Evolutionary conservation across 2,329 filamentous ascomycete genomes (phyloP).

Genomic region (Tolypocladium paradoxum): DNA sequence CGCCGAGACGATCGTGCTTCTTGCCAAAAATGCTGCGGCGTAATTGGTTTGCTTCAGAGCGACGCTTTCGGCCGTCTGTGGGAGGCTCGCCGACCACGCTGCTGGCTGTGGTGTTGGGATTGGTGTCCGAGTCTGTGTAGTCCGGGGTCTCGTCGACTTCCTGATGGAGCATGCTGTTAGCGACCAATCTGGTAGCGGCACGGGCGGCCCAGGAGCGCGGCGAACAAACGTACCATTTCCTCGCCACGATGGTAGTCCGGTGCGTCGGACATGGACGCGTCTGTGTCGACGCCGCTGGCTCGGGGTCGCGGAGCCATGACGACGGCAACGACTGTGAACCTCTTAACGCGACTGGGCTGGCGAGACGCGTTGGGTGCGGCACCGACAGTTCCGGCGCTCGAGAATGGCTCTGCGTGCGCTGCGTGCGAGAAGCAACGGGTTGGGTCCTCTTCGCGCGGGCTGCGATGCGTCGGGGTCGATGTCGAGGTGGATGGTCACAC

Average conservation of each 20-base stretch:
- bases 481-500: conserved; percentile 5
- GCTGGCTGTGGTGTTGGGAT: conserved; percentile 63
- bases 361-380: conserved; percentile 33
- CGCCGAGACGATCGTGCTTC: conserved; percentile 85
- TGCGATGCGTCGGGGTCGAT: neutral
- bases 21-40: conserved; percentile 88
- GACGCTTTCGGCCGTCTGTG: conserved; percentile 70
- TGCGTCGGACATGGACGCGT: conserved; percentile 54
- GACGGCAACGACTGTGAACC: conserved; percentile 19
- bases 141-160: conserved; percentile 56
- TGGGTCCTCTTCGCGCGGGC: neutral
- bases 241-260: conserved; percentile 34
- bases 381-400: neutral
- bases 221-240: conserved; percentile 32
- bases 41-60: conserved; percentile 79
- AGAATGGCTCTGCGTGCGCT: neutral
- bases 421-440: neutral
- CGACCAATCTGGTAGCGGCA: neutral
- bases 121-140: conserved; percentile 56
- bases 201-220: neutral
- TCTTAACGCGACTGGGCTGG: conserved; percentile 41
- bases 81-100: conserved; percentile 69
- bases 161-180: conserved; percentile 17
- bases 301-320: conserved; percentile 46
- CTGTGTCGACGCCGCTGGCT: conserved; percentile 42